Evolutionary conservation across 805 yeast species (phyloP).

Genomic region (Brettanomyces anomalus): DNA sequence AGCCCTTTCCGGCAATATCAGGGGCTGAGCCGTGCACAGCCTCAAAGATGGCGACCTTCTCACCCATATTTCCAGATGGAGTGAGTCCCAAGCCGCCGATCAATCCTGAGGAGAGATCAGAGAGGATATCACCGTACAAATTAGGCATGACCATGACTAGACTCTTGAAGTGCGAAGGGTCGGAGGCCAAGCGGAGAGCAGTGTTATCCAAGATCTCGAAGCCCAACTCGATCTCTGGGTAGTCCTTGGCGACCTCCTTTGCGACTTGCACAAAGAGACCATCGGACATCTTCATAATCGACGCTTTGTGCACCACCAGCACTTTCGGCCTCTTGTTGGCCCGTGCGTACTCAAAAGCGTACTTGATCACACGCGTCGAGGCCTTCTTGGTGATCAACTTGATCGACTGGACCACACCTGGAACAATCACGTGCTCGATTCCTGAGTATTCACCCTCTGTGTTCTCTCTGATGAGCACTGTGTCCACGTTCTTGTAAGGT

Average conservation of each 20-base stretch:
- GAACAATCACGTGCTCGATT: slow-evolving; percentile 95
- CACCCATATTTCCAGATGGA: slow-evolving; percentile 99
- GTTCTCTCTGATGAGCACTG: slow-evolving; percentile 96
- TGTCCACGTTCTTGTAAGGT: slow-evolving; percentile 81
- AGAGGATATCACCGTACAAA: slow-evolving; percentile 98
- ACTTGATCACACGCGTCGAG: slow-evolving; percentile 91
- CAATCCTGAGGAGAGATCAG: slow-evolving; percentile 94
- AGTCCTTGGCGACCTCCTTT: slow-evolving; percentile 79
- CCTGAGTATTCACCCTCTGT: slow-evolving; percentile 99
- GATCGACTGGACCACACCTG: slow-evolving; percentile 97
- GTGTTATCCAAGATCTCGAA: slow-evolving; percentile 94
- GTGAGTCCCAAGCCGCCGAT: slow-evolving; percentile 99
- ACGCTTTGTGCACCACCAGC: slow-evolving; percentile 94
- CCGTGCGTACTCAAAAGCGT: slow-evolving; percentile 94
- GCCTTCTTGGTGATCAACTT: slow-evolving; percentile 95
- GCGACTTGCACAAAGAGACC: slow-evolving; percentile 94
- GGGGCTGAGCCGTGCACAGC: slow-evolving; percentile 99
- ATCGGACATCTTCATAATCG: slow-evolving; percentile 96
- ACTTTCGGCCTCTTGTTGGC: slow-evolving; percentile 82
- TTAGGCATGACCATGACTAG: slow-evolving; percentile 97
- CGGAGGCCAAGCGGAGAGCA: slow-evolving; percentile 79
- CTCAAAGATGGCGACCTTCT: slow-evolving; percentile 94
- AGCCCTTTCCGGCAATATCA: slow-evolving; percentile 97
- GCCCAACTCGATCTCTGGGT: slow-evolving; percentile 79
- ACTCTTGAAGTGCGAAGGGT: slow-evolving; percentile 80